These are phyloP conservation scores for Ophiostoma sp. DNA, from an alignment of 2,329 filamentous ascomycete genomes.

Conservation along the genomic window DNA sequence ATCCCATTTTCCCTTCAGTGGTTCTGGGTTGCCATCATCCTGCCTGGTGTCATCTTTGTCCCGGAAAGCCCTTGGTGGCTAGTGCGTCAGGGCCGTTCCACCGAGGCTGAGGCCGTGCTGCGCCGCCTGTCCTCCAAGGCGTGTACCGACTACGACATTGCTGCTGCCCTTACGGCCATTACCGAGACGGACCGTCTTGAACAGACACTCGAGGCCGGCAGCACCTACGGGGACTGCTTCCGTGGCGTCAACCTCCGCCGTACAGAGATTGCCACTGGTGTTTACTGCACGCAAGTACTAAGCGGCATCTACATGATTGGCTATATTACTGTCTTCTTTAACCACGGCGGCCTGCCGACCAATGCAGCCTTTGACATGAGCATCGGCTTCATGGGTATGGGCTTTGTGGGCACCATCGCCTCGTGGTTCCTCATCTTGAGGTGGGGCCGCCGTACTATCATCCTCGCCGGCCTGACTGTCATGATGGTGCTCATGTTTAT, in stretches of 20 bases:
- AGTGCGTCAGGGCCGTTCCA: conserved; percentile 38
- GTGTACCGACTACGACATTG: conserved; percentile 36
- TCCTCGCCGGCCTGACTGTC: conserved; percentile 42
- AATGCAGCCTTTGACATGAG: conserved; percentile 50
- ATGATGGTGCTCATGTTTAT: conserved; percentile 44
- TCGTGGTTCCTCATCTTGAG: conserved; percentile 47
- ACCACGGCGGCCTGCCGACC: conserved; percentile 49
- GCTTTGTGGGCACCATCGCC: conserved; percentile 48
- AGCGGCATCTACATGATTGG: conserved; percentile 59
- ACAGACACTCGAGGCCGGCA: conserved; percentile 45
- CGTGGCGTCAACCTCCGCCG: conserved; percentile 45
- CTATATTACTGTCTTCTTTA: conserved; percentile 58
- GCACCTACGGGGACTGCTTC: conserved; percentile 48
- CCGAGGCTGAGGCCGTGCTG: conserved; percentile 40
- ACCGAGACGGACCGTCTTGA: conserved; percentile 55
- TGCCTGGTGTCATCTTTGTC: conserved; percentile 43
- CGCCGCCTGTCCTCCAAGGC: conserved; percentile 39
- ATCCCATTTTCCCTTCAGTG: conserved; percentile 47
- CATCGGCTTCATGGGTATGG: conserved; percentile 47
- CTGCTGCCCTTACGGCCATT: conserved; percentile 50
- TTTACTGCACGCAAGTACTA: conserved; percentile 60
- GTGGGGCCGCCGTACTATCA: conserved; percentile 49
- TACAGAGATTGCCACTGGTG: conserved; percentile 53
- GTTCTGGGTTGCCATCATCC: conserved; percentile 44
- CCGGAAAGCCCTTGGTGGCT: conserved; percentile 50